Conservation (phyloP, 208 protist genomes). For the Leishmania tropica region DNA sequence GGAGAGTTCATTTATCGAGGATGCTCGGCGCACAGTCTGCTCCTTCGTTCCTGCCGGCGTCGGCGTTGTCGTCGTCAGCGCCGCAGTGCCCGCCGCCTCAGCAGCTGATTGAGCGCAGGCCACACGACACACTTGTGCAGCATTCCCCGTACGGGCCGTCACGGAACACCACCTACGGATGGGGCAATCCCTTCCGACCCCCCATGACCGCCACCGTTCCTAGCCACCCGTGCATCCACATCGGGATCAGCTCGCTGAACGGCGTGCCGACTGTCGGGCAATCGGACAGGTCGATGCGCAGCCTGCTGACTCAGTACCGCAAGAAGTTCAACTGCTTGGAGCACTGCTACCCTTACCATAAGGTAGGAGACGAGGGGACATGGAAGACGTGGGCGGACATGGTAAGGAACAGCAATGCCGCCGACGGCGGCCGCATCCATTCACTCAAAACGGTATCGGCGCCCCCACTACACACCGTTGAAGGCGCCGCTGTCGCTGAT, state of each 20-base stretch:
- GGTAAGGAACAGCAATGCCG: constrained; percentile 31
- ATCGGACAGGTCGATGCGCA: constrained; percentile 58
- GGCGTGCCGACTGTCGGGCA: constrained; percentile 49
- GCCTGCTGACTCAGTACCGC: constrained; percentile 53
- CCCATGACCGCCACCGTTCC: constrained; percentile 35
- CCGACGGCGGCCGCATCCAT: neutral
- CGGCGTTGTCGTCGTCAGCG: neutral
- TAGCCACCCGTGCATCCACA: constrained; percentile 54
- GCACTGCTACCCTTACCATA: constrained; percentile 84
- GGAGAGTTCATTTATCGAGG: too few species aligned
- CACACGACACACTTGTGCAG: constrained; percentile 46
- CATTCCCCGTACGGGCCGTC: constrained; percentile 66
- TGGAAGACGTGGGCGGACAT: constrained; percentile 67
- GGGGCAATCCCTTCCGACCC: constrained; percentile 59
- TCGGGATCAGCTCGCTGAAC: constrained; percentile 79
- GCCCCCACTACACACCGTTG: neutral
- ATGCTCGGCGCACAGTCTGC: neutral
- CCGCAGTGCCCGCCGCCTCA: constrained; percentile 21
- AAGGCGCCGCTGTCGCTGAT: neutral
- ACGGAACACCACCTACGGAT: constrained; percentile 49
- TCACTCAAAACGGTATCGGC: neutral
- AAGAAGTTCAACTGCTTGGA: constrained; percentile 77
- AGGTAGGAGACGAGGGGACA: constrained; percentile 39
- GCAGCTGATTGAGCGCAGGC: constrained; percentile 37
- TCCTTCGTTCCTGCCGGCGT: neutral